Evolutionary conservation across 225 moss, liverwort and hornwort species (phyloP), one percentile per base, ranked within the genome.

Genomic region (Asterella californica): DNA sequence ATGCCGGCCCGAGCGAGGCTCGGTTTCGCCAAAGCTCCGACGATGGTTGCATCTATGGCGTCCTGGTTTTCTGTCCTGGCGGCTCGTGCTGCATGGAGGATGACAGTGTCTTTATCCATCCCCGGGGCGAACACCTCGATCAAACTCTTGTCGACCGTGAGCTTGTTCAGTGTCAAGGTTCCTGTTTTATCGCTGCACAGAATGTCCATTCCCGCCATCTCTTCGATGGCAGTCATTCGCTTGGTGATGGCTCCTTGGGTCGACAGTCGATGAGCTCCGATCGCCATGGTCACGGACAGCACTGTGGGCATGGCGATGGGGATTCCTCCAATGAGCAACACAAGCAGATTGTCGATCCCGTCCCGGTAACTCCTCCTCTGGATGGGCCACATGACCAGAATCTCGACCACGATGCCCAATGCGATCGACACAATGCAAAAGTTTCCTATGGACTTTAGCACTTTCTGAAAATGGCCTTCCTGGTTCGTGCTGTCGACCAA

Each of bases 281-380:
- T 77, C 9, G 81, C 81, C 81, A 82, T 82, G 15, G 81, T 82
- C 18, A 82, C 81, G 10, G 76, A 82, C 6, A 82, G 76, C 24
- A 82, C 81, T 14, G 81, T 82, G 17, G 81, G 81, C 81, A 82
- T 82, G 15, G 81, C 76, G 9, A 82, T 82, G 6, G 81, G 81
- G 36, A 82, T 82, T 22, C 81, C 81, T 19, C 81, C 81, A 42
- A 82, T 82, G 67, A 82, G 76, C 25, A 82, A 54, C 36, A 82
- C 76, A 8, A 82, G 47, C 6, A 82, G 76, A 22, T 82, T 82
- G 68, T 82, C 66, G 70, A 82, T 82, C 10, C 81, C 81, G 2
- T 82, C 34, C 2, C 76, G 76, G 37, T 82, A 82, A 0, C 54
- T 76, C 32, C 81, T 65, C 15, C 22, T 42, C 69, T 82, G 76